phyloP scores from a whole-genome alignment of 192 early-diverging fungal species.

The Jimgerdemannia flammicorona region DNA sequence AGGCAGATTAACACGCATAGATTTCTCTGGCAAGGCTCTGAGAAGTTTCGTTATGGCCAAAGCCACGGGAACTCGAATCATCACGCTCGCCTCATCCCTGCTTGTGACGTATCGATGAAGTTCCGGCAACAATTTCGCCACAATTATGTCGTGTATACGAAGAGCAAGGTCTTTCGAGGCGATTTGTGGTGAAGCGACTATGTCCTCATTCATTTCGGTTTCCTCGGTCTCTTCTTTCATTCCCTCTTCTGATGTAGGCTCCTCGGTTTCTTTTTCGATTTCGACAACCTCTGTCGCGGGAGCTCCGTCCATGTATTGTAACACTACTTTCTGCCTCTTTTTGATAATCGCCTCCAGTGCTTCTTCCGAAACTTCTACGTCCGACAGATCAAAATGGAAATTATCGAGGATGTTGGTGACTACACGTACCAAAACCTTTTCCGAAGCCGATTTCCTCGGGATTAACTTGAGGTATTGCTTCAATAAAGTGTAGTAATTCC shows the following conservation, averaged over 20 bases:
- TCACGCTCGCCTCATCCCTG: constrained; percentile 70
- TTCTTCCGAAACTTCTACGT: constrained; percentile 45
- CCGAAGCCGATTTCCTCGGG: constrained; percentile 60
- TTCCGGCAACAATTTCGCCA: constrained; percentile 77
- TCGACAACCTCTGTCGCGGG: constrained; percentile 26
- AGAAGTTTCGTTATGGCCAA: constrained; percentile 84
- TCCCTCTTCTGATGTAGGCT: constrained; percentile 20
- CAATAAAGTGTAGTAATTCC: constrained; percentile 74
- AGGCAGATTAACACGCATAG: constrained; percentile 79
- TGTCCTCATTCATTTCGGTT: constrained; percentile 24
- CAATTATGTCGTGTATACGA: constrained; percentile 72
- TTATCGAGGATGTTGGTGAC: constrained; percentile 79
- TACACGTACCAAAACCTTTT: constrained; percentile 80
- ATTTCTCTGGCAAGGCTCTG: constrained; percentile 68
- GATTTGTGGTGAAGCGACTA: not conserved
- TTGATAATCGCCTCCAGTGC: constrained; percentile 36
- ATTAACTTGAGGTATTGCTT: constrained; percentile 69
- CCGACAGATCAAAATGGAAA: constrained; percentile 88
- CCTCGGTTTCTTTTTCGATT: constrained; percentile 1
- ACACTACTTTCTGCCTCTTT: constrained; percentile 30
- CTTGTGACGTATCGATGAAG: constrained; percentile 69
- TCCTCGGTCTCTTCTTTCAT: constrained; percentile 31
- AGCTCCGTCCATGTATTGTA: constrained; percentile 38
- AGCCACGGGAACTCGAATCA: constrained; percentile 81
- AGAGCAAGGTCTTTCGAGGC: constrained; percentile 26